Conservation (phyloP, 2,329 filamentous ascomycete species). For the Blumeriella jaapii region DNA sequence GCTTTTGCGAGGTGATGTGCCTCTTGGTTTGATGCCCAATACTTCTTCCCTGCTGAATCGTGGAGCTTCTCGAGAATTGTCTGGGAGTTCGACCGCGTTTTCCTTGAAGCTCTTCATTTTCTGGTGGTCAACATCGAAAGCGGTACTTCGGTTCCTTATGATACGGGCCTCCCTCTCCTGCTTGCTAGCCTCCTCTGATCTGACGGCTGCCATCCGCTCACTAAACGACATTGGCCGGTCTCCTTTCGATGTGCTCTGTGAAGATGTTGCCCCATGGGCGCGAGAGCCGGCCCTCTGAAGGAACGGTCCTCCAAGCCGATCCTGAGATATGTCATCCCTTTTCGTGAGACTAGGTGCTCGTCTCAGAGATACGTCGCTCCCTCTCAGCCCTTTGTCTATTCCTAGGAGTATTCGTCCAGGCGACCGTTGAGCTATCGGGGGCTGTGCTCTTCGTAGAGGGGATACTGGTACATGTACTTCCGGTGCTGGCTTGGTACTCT, state of each 20-base stretch:
- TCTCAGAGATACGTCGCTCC: conserved; percentile 74
- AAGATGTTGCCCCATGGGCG: conserved; percentile 9
- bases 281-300: conserved; percentile 32
- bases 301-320: conserved; percentile 30
- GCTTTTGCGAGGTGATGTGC: conserved; percentile 33
- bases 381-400: conserved; percentile 78
- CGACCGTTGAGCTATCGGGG: conserved; percentile 49
- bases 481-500: conserved; percentile 26
- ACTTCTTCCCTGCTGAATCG: conserved; percentile 56
- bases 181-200: conserved; percentile 40
- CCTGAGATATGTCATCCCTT: conserved; percentile 22
- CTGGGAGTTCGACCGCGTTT: conserved; percentile 42
- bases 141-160: conserved; percentile 39
- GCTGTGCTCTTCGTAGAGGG: conserved; percentile 51
- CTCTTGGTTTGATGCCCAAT: conserved; percentile 26
- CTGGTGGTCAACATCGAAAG: conserved; percentile 44
- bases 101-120: conserved; percentile 50
- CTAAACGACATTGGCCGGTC: conserved; percentile 56
- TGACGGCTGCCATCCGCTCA: conserved; percentile 68
- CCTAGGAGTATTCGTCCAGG: conserved; percentile 72
- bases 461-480: conserved; percentile 64
- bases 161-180: conserved; percentile 41
- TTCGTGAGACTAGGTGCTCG: conserved; percentile 46
- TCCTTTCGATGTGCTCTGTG: conserved; percentile 16
- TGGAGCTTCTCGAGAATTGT: conserved; percentile 36